Conservation (phyloP, 192 early-diverging fungal species). For the Podila horticola region DNA sequence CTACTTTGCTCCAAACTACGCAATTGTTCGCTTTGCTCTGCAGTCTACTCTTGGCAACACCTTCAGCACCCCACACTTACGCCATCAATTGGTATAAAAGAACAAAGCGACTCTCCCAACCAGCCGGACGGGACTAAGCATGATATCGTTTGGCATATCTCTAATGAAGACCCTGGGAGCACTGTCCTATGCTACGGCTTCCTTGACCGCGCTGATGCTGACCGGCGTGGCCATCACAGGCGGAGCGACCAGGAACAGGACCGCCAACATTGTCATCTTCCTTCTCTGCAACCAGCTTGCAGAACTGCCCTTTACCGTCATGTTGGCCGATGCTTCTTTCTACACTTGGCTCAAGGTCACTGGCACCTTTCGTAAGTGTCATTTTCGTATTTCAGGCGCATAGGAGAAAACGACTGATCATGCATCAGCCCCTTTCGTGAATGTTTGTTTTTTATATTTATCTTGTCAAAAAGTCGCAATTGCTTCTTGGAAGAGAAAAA, state of each 20-base stretch:
- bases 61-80: too few species aligned
- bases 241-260: slow-evolving; percentile 24
- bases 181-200: slow-evolving; percentile 23
- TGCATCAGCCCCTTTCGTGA: neutral
- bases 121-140: neutral
- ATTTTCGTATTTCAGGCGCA: neutral
- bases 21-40: too few species aligned
- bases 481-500: neutral
- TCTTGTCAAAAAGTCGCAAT: neutral
- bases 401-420: neutral
- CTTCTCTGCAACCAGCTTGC: slow-evolving; percentile 27
- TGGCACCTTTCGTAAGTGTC: slow-evolving; percentile 45
- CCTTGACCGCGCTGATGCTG: slow-evolving; percentile 22
- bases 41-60: too few species aligned
- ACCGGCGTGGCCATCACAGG: slow-evolving; percentile 44
- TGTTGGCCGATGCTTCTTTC: slow-evolving; percentile 37
- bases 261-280: slow-evolving; percentile 30
- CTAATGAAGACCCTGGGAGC: slow-evolving; percentile 34
- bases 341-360: slow-evolving; percentile 45
- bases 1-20: too few species aligned
- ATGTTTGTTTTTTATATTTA: too few species aligned
- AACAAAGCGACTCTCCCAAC: neutral
- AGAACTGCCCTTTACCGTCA: slow-evolving; percentile 28
- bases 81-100: too few species aligned
- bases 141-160: slow-evolving; percentile 9